phyloP scores from a whole-genome alignment of 169 alveolate genomes.

The Cryptosporidium andersoni region DNA sequence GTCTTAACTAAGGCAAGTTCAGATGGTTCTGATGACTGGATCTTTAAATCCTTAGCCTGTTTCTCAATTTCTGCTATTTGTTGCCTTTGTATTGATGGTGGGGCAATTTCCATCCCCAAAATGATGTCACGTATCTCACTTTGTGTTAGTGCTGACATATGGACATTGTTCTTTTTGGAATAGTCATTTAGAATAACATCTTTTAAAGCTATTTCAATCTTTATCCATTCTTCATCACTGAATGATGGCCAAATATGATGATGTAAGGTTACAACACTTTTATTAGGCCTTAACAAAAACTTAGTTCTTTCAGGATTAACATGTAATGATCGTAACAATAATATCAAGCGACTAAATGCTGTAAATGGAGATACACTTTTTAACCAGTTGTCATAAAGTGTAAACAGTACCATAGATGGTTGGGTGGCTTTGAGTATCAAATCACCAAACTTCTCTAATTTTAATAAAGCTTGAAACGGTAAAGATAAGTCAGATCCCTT shows the following conservation, averaged over 20 bases:
- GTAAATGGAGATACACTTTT: conserved; percentile 96
- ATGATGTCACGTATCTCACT: conserved; percentile 99
- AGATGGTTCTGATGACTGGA: conserved; percentile 76
- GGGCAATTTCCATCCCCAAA: conserved; percentile 99
- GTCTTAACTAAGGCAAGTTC: conserved; percentile 90
- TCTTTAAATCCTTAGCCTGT: conserved; percentile 81
- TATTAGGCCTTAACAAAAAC: conserved; percentile 95
- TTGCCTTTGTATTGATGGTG: conserved; percentile 95
- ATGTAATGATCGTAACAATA: conserved; percentile 97
- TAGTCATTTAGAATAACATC: conserved; percentile 98
- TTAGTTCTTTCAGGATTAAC: conserved; percentile 98
- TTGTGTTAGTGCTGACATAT: conserved; percentile 97
- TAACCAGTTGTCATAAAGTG: conserved; percentile 99
- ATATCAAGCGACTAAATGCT: conserved; percentile 96
- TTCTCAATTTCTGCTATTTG: conserved; percentile 94
- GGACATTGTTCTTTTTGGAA: conserved; percentile 98
- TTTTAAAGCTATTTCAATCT: conserved; percentile 97
- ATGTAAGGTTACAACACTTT: conserved; percentile 96
- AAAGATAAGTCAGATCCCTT: conserved; percentile 98
- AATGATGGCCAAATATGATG: conserved; percentile 99
- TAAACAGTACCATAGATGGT: conserved; percentile 99
- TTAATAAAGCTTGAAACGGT: conserved; percentile 98
- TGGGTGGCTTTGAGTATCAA: conserved; percentile 98
- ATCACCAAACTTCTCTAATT: conserved; percentile 99
- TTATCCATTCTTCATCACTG: conserved; percentile 99